Conservation (phyloP, 2,329 filamentous ascomycete species). For the Alternaria ventricosa region DNA sequence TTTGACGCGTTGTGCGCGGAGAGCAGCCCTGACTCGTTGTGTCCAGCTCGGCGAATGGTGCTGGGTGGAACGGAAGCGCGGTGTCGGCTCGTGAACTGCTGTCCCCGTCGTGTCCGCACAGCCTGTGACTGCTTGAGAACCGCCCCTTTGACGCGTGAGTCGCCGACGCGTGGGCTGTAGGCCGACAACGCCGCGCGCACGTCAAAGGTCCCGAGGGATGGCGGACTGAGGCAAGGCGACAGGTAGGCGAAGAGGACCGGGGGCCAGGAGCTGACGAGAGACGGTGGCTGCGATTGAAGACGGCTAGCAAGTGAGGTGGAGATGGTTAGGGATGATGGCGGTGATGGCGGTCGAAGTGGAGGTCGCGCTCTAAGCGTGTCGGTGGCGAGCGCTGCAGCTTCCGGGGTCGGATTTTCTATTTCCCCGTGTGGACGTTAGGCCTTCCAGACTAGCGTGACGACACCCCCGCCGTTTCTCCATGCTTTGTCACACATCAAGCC, state of each 20-base stretch:
- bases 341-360: not conserved
- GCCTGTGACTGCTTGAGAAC: slow-evolving; percentile 15
- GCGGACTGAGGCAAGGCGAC: slow-evolving; percentile 13
- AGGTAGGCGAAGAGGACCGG: slow-evolving; percentile 5
- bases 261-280: not conserved
- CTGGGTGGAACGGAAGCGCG: not conserved
- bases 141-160: slow-evolving; percentile 15
- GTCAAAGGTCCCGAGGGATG: slow-evolving; percentile 24
- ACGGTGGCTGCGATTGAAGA: not conserved
- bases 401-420: not conserved
- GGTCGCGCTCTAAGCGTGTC: not conserved
- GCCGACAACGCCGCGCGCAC: slow-evolving; percentile 9
- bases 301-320: not conserved
- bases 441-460: no score
- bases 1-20: slow-evolving; percentile 8
- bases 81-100: slow-evolving; percentile 6
- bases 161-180: slow-evolving; percentile 13
- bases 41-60: not conserved
- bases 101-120: slow-evolving; percentile 8
- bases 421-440: not conserved
- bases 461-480: no score
- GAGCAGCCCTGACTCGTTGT: slow-evolving; percentile 22
- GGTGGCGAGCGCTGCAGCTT: not conserved
- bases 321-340: not conserved
- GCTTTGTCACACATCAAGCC: no score